Evolutionary conservation across 164 flowering plant species (phyloP).

Genomic region (Cinnamomum micranthum): DNA sequence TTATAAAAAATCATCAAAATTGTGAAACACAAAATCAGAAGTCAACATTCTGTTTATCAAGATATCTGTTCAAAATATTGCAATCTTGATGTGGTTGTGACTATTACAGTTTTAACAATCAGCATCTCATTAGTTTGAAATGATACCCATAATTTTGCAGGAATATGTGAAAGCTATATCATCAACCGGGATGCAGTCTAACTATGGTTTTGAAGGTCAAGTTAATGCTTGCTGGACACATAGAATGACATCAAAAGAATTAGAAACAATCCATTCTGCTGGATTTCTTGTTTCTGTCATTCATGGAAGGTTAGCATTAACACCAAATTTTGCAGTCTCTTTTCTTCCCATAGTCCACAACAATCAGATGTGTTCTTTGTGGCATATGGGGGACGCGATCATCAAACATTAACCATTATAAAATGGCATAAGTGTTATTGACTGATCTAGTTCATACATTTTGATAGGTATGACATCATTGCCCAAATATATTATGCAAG

Average conservation of each 20-base stretch:
- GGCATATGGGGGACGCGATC: background rate
- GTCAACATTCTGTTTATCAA: background rate
- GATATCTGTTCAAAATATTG: background rate
- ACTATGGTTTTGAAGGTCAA: slow-evolving; percentile 86
- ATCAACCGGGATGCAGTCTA: slow-evolving; percentile 85
- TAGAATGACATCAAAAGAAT: slow-evolving; percentile 55
- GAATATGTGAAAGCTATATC: slow-evolving; percentile 84
- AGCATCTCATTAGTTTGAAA: no score
- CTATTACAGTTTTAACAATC: no score
- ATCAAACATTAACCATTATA: background rate
- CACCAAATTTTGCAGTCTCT: background rate
- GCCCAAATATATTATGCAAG: slow-evolving; percentile 78
- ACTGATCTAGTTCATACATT: slow-evolving; percentile 5
- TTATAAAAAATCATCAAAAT: background rate
- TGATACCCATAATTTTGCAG: slow-evolving; percentile 28
- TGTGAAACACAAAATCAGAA: no score
- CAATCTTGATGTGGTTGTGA: background rate
- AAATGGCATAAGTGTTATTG: background rate
- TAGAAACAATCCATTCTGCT: slow-evolving; percentile 56
- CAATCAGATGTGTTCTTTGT: background rate
- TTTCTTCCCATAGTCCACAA: background rate
- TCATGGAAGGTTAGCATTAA: slow-evolving; percentile 74
- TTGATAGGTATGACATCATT: slow-evolving; percentile 68
- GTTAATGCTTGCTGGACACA: slow-evolving; percentile 94
- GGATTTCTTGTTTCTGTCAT: slow-evolving; percentile 84